Conservation (phyloP, 805 yeast genomes). For the Alloascoidea africana region DNA sequence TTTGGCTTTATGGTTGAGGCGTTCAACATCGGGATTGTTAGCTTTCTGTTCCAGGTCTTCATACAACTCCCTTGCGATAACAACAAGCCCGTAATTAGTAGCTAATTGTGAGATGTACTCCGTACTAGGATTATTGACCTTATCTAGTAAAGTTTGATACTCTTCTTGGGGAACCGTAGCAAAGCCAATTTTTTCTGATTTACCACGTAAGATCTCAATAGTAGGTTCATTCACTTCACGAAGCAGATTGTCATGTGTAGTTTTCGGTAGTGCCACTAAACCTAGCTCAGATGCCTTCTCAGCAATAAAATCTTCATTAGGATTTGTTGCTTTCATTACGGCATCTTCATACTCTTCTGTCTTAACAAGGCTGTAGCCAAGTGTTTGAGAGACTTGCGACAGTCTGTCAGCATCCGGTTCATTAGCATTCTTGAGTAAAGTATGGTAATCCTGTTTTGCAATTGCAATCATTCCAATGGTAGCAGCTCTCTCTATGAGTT, state of each 20-base stretch:
- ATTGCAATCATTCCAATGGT: slow-evolving; percentile 9
- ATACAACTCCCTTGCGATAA: background rate
- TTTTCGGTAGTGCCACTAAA: slow-evolving; percentile 2
- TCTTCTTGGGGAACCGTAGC: slow-evolving; percentile 17
- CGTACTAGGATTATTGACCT: background rate
- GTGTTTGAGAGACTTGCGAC: background rate
- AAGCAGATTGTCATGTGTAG: background rate
- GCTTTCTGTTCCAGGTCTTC: slow-evolving; percentile 1
- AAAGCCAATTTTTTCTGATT: slow-evolving; percentile 14
- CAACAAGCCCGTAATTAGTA: background rate
- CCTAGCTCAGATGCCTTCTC: slow-evolving; percentile 11
- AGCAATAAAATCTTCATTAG: slow-evolving; percentile 13
- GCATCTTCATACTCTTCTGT: background rate
- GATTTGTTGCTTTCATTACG: slow-evolving; percentile 10
- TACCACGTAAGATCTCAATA: slow-evolving; percentile 13
- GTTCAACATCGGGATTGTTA: background rate
- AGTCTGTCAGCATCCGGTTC: slow-evolving; percentile 2
- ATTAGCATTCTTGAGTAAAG: slow-evolving; percentile 4
- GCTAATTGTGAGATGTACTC: background rate
- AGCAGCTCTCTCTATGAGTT: slow-evolving; percentile 14
- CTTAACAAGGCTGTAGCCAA: background rate
- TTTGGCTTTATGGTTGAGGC: background rate
- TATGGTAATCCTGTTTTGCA: slow-evolving; percentile 9
- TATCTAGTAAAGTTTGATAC: slow-evolving; percentile 4
- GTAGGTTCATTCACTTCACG: slow-evolving; percentile 8